Evolutionary conservation across 768 basidiomycete species (phyloP).

Genomic region (Tricholoma saponaceum): DNA sequence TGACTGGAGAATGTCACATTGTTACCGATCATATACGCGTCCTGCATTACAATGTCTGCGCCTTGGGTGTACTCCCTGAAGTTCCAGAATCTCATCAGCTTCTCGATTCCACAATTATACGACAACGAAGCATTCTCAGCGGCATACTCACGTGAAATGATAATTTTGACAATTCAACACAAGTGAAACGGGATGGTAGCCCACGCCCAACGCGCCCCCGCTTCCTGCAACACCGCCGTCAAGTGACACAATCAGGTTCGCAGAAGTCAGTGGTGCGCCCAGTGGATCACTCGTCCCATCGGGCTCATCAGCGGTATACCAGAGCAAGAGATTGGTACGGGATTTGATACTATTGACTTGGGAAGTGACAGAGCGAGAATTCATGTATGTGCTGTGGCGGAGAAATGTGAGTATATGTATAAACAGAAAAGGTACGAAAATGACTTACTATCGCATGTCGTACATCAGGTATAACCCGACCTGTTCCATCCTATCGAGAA

Average conservation of each 20-base stretch:
- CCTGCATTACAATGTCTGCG: constrained; percentile 69
- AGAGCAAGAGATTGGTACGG: constrained; percentile 65
- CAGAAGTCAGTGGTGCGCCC: constrained; percentile 49
- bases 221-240: constrained; percentile 35
- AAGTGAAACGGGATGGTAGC: constrained; percentile 64
- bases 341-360: constrained; percentile 69
- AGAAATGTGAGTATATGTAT: constrained; percentile 2
- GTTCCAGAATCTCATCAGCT: not conserved
- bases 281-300: constrained; percentile 69
- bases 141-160: constrained; percentile 40
- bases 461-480: constrained; percentile 74
- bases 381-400: constrained; percentile 54
- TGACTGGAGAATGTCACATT: constrained; percentile 60
- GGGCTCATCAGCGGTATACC: constrained; percentile 71
- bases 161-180: constrained; percentile 68
- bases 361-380: constrained; percentile 54
- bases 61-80: constrained; percentile 47
- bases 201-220: constrained; percentile 41
- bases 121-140: not conserved
- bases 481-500: constrained; percentile 70
- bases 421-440: not conserved
- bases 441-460: constrained; percentile 63
- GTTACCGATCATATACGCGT: constrained; percentile 55
- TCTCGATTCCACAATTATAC: not conserved
- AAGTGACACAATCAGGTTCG: constrained; percentile 53